Base-by-base conservation (phyloP, 1,284 basidiomycete species). In the Afroboletus lepidellus region DNA sequence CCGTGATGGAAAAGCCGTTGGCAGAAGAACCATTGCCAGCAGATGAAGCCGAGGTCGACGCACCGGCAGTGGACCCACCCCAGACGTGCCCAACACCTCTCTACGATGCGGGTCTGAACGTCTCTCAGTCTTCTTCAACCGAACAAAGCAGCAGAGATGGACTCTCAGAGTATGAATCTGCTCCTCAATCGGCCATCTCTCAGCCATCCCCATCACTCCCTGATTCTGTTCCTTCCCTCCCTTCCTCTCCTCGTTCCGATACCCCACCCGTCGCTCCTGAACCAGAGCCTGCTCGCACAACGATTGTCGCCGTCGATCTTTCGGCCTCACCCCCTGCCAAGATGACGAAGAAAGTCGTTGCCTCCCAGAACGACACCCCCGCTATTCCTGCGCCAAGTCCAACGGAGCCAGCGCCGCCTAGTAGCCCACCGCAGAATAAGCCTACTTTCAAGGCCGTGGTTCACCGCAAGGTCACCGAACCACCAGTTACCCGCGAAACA, bases 391-490 rank as follows among this genome's bases (percentile, higher is more conserved):
- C 41, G 8, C 36, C 59, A n/a, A 48, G 38, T 42, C 53, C 55
- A 37, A 33, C 16, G 16, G 41, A 20, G 13, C 48, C 49, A 8
- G 27, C 34, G 7, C 41, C 44, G 11, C 32, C 51, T 29, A 64
- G 39, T 32, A 44, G 45, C 43, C 44, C 38, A 30, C 37, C 48
- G 12, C 56, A 53, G 38, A 49, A 36, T 24, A 64, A 56, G 46
- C 41, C 65, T 25, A 67, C 71, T 8, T 83, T 83, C 65, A 74
- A 67, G 42, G 78, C 81, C 18, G 75, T 82, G 12, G 80, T 83
- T 34, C 81, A 82, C 56, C 65, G 72, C 54, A 81, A 78, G 57
- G 71, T 78, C 18, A 67, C 68, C 8, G 76, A 77, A 50, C 54
- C 50, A 11, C 59, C 67, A 0, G 56, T 62, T 2, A 37, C 61